Evolutionary conservation across 495 filamentous ascomycete genomes (phyloP), one percentile per base, ranked within the genome.

Genomic region (Hypoxylon fragiforme): DNA sequence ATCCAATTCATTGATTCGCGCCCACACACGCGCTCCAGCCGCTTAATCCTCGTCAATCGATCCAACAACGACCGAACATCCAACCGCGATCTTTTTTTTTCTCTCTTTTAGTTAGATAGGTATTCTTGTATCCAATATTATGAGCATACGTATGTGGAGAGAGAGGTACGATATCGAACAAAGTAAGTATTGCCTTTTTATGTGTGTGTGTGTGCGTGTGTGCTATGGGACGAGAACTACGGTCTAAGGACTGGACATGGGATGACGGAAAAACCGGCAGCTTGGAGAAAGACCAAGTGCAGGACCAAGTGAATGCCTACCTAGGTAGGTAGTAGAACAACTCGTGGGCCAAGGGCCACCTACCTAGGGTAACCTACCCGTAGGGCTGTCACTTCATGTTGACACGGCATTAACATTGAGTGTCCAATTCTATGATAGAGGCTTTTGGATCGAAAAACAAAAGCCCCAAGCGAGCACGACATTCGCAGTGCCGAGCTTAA

Each of bases 1-100:
- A 38, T 38, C 41, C 22, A 30, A 48, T 15, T 32, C 16, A 18
- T 15, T 34, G 65, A 67, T 67, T 67, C 55, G 65, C 60, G 55
- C 58, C 54, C 51, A 62, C 58, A 62, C 58, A 62, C 46, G 43
- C 58, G 58, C 58, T 44, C 35, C 30, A 62, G 48, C 57, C 57
- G 57, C 57, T 55, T 14, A 13, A 15, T n/a, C n/a, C 21, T 45
- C 8, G 15, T 51, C 53, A 43, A 43, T 42, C 48, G 40, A 59
- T 50, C 39, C 49, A 49, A 63, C 55, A 41, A 37, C 43, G 44
- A 22, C 44, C 21, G 28, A 42, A 11, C 43, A 41, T 34, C 42
- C 35, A 44, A 28, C 41, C 42, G 20, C n/a, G n/a, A n/a, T 43
- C 11, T 12, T 30, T 9, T 16, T 43, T n/a, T 43, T 15, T 43